These are phyloP conservation scores for Colletotrichum nymphaeae DNA, from an alignment of 2,329 filamentous ascomycete genomes.

Conservation along the genomic window DNA sequence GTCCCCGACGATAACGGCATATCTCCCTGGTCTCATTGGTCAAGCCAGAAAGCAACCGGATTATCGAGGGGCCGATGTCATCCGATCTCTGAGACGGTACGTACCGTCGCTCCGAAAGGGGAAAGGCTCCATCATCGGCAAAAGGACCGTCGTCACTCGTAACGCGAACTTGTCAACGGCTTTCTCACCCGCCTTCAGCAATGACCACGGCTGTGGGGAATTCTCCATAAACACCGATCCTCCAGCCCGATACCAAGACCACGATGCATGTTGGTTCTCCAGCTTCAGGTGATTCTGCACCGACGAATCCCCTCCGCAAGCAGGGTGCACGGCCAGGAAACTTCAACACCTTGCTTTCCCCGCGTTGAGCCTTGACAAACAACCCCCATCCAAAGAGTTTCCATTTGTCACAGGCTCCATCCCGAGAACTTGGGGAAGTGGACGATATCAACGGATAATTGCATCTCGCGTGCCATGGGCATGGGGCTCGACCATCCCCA, in stretches of 20 bases:
- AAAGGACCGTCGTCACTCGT: background rate
- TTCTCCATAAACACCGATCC: conserved; percentile 8
- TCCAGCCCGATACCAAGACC: background rate
- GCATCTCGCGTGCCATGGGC: conserved; percentile 9
- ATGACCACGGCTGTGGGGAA: background rate
- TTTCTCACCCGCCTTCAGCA: background rate
- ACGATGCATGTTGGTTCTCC: background rate
- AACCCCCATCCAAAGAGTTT: conserved; percentile 3
- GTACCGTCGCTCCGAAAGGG: background rate
- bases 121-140: conserved; percentile 4
- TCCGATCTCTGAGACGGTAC: background rate
- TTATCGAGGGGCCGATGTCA: background rate
- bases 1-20: conserved; percentile 14
- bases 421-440: conserved; percentile 5
- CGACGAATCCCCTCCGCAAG: background rate
- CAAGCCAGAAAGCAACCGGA: rapidly evolving
- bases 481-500: conserved; percentile 19
- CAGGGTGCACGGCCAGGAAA: background rate
- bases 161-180: background rate
- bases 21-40: background rate
- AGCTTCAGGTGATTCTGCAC: background rate
- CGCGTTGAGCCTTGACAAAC: conserved; percentile 5
- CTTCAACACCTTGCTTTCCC: conserved; percentile 11
- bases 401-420: conserved; percentile 28
- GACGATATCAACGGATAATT: background rate